These are phyloP conservation scores for Aegilops tauschii DNA, from an alignment of 176 grass and related monocot species.

Conservation along the genomic window DNA sequence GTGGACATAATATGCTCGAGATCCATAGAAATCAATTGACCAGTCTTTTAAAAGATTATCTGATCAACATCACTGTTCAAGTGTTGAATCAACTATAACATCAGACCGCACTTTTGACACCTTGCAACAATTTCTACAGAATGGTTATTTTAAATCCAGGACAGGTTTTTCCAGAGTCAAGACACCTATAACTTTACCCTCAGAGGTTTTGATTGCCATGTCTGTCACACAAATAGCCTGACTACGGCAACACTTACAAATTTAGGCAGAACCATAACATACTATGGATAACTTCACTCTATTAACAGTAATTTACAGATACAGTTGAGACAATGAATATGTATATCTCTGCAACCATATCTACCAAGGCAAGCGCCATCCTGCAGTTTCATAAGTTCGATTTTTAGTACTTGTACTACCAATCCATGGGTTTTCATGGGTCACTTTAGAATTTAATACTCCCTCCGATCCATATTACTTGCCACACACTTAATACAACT, in stretches of 20 bases:
- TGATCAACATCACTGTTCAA: neutral
- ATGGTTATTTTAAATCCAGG: neutral
- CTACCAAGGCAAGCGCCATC: neutral
- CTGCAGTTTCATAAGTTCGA: neutral
- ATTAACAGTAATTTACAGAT: neutral
- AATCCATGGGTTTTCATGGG: neutral
- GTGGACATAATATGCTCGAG: neutral
- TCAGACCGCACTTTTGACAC: neutral
- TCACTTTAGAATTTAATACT: neutral
- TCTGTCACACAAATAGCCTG: neutral
- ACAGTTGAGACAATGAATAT: neutral
- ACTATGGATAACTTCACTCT: neutral
- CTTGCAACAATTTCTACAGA: neutral
- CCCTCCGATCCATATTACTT: no score
- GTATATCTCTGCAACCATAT: neutral
- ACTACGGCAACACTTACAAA: neutral
- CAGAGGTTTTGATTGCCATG: conserved; percentile 2
- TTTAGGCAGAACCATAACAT: neutral
- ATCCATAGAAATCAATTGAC: neutral
- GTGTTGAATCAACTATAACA: neutral
- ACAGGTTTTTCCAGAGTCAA: neutral
- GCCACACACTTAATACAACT: no score
- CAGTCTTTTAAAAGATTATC: neutral
- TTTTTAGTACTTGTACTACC: neutral
- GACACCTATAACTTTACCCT: neutral